A percentile compares a stretch with the other conserved stretches of the same genome.
Conservation (phyloP, 805 yeast species). For the Clavispora santaluciae region DNA sequence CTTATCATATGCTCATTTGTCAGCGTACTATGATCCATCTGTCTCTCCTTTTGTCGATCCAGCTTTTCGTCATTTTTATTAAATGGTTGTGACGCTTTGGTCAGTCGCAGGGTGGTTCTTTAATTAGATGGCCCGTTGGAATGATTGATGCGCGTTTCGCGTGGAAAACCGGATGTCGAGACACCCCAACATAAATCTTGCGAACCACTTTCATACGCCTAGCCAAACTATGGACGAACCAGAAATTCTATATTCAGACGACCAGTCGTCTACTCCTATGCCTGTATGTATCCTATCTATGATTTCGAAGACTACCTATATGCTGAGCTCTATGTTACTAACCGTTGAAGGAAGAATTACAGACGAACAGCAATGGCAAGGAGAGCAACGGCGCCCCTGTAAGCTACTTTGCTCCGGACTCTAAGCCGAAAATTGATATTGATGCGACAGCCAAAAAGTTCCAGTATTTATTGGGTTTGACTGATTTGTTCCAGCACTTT, state of each 20-base stretch:
- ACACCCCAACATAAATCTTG: neutral
- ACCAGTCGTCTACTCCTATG: neutral
- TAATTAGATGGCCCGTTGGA: too few relatives aligned
- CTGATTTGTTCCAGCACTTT: constrained; percentile 64
- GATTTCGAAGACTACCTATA: too few relatives aligned
- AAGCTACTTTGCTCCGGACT: constrained; percentile 30
- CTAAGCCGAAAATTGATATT: constrained; percentile 42
- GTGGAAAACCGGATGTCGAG: constrained; percentile 1
- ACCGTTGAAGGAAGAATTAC: neutral
- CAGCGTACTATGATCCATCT: too few relatives aligned
- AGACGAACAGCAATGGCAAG: neutral
- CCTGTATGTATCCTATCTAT: neutral
- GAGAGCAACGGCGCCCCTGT: neutral
- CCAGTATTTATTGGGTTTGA: constrained; percentile 59
- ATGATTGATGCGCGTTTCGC: constrained; percentile 1
- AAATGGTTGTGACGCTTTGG: too few relatives aligned
- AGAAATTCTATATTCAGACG: neutral
- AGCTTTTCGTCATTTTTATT: too few relatives aligned
- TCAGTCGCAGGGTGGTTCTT: too few relatives aligned
- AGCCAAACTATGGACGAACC: neutral
- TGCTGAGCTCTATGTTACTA: neutral
- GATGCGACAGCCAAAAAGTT: constrained; percentile 63
- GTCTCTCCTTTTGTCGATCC: too few relatives aligned
- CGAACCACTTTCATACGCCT: neutral
- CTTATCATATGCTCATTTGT: too few relatives aligned